These are phyloP conservation scores for Globisporangium nodosum DNA, from an alignment of 352 stramenopile genomes.

Conservation along the genomic window DNA sequence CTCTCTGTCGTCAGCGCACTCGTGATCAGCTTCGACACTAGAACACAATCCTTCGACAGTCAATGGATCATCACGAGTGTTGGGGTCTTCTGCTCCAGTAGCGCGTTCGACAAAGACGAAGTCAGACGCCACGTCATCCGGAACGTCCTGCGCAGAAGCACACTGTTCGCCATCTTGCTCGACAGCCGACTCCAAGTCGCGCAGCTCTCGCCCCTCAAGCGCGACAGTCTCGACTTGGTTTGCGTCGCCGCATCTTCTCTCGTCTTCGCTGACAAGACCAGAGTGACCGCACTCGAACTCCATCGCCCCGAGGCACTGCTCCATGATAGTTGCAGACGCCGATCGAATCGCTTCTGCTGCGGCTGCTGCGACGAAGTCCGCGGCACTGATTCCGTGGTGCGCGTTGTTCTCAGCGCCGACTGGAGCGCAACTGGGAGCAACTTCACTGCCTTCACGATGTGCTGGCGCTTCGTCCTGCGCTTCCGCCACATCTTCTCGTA, in stretches of 20 bases:
- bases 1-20: not conserved
- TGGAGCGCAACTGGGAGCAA: too few species aligned
- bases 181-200: not conserved
- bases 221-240: not conserved
- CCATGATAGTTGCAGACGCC: not conserved
- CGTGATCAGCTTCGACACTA: not conserved
- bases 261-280: not conserved
- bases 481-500: not conserved
- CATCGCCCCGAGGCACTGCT: not conserved
- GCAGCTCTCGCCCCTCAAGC: not conserved
- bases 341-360: slow-evolving; percentile 6
- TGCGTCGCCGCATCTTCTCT: too few species aligned
- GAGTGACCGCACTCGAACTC: not conserved
- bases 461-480: too few species aligned
- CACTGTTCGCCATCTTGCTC: not conserved
- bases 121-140: not conserved
- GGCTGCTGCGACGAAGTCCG: slow-evolving; percentile 2
- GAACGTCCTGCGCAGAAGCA: not conserved
- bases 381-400: not conserved
- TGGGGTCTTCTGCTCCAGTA: not conserved
- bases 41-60: not conserved
- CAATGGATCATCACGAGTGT: not conserved
- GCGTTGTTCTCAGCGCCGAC: too few species aligned
- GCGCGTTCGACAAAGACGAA: not conserved
- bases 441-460: too few species aligned